Base-by-base conservation (phyloP, 768 basidiomycete species). In the Boletus sp. region DNA sequence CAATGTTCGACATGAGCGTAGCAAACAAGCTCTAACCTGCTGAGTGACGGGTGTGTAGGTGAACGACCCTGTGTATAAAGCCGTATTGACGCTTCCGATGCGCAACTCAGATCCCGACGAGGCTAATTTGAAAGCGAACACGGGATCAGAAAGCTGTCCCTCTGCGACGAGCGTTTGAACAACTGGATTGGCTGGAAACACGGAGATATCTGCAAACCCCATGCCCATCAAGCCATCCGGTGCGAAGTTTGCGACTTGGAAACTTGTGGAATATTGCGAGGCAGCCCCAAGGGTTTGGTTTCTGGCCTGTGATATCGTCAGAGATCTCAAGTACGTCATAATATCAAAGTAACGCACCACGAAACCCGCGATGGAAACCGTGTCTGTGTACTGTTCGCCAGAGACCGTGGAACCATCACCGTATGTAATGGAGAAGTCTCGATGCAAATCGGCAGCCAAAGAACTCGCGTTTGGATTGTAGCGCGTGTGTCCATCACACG, bases 161-260 rank as follows among this genome's bases (percentile, higher is more conserved):
- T 80, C 72, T 13, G 64, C 54, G 21, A 79, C 55, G 19, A 83
- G 73, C 7, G 74, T 76, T 46, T 80, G 74, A 54, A 79, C 70
- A 23, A 79, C 63, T 0, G 79, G 73, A 44, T 61, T 63, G 5
- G 68, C 64, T 19, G 53, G 53, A 56, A 70, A 77, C 3, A 40
- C 59, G 3, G 78, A 75, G 29, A 80, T 62, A 19, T 65, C 45
- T 13, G 63, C 51, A 66, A 77, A 80, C 0, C 65, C 76, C 78
- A 80, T 75, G 53, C 79, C 76, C 60, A 75, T 60, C 8, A 75
- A 47, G 7, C 74, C 72, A 38, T 72, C 71, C 1, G 69, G 48
- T n/a, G 55, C 35, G 14, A 61, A 70, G 3, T 10, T 47, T 9
- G 50, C 19, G 4, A n/a, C 25, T 23, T 60, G 38, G 19, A 70